A percentile compares a stretch with the other conserved stretches of the same genome.
Conservation (phyloP, 2,329 filamentous ascomycete genomes). For the Elsinoe fawcettii region DNA sequence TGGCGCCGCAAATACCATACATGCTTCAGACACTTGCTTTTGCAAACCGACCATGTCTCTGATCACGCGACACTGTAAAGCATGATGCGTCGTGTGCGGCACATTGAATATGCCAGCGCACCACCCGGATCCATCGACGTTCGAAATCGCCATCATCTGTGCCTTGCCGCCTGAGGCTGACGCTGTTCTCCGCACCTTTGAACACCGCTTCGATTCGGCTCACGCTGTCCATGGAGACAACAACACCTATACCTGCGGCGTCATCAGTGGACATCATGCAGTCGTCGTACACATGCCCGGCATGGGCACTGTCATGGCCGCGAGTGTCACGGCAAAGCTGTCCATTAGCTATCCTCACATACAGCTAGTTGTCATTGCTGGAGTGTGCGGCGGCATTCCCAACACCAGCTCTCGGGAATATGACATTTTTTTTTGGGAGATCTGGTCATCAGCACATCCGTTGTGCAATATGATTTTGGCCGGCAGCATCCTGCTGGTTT, state of each 20-base stretch:
- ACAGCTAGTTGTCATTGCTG: conserved; percentile 21
- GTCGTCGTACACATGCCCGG: conserved; percentile 20
- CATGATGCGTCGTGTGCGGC: background rate
- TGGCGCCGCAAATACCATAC: background rate
- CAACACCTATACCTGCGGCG: conserved; percentile 22
- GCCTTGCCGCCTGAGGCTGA: conserved; percentile 20
- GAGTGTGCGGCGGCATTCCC: conserved; percentile 22
- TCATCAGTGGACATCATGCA: conserved; percentile 19
- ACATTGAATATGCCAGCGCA: background rate
- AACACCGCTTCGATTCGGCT: conserved; percentile 13
- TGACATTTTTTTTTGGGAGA: conserved; percentile 26
- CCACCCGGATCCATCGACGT: conserved; percentile 1
- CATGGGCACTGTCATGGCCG: conserved; percentile 19
- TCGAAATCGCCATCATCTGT: conserved; percentile 21
- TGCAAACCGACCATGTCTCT: background rate
- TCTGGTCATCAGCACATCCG: conserved; percentile 27
- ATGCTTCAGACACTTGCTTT: background rate
- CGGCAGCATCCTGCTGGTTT: conserved; percentile 2
- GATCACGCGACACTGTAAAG: background rate
- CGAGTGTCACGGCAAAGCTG: conserved; percentile 18
- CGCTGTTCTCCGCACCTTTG: conserved; percentile 18
- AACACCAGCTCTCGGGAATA: background rate
- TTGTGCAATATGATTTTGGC: conserved; percentile 27
- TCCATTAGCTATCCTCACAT: conserved; percentile 20
- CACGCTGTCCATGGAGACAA: conserved; percentile 16